Evolutionary conservation across 352 stramenopile genomes (phyloP).

Genomic region (Phytophthora kernoviae): DNA sequence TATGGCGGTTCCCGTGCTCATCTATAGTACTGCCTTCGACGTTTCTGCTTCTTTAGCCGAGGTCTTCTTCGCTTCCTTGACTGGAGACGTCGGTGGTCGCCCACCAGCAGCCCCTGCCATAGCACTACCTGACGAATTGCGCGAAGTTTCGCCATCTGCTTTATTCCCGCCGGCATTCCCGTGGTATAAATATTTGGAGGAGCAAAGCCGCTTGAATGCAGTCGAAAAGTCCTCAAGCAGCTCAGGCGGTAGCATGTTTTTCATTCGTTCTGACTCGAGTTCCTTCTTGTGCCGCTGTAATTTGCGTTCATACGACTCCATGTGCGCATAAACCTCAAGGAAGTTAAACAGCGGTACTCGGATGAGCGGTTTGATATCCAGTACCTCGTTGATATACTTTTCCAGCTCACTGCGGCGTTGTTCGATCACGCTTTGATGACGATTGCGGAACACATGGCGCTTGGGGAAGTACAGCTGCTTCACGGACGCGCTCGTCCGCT

Average conservation of each 20-base stretch:
- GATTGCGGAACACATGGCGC: slow-evolving; percentile 86
- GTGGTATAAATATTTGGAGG: slow-evolving; percentile 86
- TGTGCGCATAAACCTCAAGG: slow-evolving; percentile 86
- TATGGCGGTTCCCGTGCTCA: slow-evolving; percentile 38
- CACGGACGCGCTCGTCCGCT: slow-evolving; percentile 74
- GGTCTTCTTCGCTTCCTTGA: slow-evolving; percentile 35
- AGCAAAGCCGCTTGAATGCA: slow-evolving; percentile 82
- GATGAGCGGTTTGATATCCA: slow-evolving; percentile 81
- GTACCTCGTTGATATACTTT: slow-evolving; percentile 89
- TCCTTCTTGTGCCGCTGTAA: slow-evolving; percentile 87
- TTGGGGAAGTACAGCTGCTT: slow-evolving; percentile 89
- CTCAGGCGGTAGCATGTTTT: slow-evolving; percentile 72
- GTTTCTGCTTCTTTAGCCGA: slow-evolving; percentile 22
- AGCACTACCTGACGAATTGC: slow-evolving; percentile 22
- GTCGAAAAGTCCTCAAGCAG: slow-evolving; percentile 73
- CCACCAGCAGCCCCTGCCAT: slow-evolving; percentile 14
- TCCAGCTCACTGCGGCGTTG: slow-evolving; percentile 84
- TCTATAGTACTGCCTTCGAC: slow-evolving; percentile 48
- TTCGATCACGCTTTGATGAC: slow-evolving; percentile 85
- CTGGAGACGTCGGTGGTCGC: slow-evolving; percentile 49
- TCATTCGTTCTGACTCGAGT: slow-evolving; percentile 87
- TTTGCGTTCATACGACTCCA: slow-evolving; percentile 88
- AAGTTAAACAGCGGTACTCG: slow-evolving; percentile 90
- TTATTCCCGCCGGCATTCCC: slow-evolving; percentile 44
- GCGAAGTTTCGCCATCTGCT: slow-evolving; percentile 28